Evolutionary conservation across 2,329 filamentous ascomycete species (phyloP), one percentile per base, ranked within the genome.

Genomic region (Fusarium sp.): DNA sequence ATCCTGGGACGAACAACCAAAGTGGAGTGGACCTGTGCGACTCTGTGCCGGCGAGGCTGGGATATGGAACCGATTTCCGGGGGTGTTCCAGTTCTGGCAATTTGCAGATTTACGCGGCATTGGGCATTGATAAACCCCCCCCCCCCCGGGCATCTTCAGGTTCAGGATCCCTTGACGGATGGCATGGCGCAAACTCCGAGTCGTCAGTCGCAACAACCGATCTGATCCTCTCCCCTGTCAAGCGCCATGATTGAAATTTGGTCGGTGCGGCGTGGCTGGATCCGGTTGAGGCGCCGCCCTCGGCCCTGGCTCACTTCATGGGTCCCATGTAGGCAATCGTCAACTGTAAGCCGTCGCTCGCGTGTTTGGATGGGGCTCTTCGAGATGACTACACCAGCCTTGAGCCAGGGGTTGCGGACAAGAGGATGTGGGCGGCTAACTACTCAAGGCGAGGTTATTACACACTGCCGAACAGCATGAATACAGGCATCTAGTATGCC

Each of bases 281-380:
- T 60, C 61, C 58, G 61, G 68, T 16, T 60, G 58, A 74, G 69
- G 49, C 71, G 71, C 67, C 60, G 70, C 57, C 57, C 17, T 56
- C 55, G 40, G 49, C 42, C 62, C 56, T 71, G 63, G 59, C 44
- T 42, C 35, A 46, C n/a, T 46, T 6, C 42, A 33, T 61, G 42
- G 58, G 29, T 42, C 56, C 55, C 53, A 56, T 56, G 55, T 29
- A 51, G 27, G 16, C 27, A 42, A 42, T 27, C 55, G 10, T 27
- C 33, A 24, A 40, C 40, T 62, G 20, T 64, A 49, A 66, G 44
- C 29, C 57, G 20, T 57, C 53, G 24, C 59, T 49, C 64, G 55
- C 38, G 38, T 55, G 24, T 40, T 27, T 33, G 17, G 46, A 40
- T 36, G 44, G 46, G 60, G 16, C 59, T 46, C 31, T 20, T 62